Percentiles rank a stretch among this genome's conserved stretches.
Conservation (phyloP, 2,329 filamentous ascomycete genomes). For the Exophiala oligosperma region DNA sequence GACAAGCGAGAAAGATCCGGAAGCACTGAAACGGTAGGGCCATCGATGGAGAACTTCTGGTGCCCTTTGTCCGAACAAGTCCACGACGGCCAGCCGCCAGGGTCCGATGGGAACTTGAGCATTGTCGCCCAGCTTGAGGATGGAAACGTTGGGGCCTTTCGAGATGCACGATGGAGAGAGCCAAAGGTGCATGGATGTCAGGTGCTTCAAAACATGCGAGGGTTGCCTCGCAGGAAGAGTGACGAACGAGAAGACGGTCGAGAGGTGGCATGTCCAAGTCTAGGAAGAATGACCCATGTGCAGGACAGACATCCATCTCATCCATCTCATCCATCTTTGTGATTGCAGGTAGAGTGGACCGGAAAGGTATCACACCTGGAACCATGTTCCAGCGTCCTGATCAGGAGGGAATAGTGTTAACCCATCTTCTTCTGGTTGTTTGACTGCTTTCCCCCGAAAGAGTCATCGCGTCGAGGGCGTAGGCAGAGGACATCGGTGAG, state of each 20-base stretch:
- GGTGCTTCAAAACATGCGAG: not conserved
- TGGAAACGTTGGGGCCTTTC: not conserved
- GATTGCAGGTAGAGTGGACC: not conserved
- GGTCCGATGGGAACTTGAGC: not conserved
- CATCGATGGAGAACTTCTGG: constrained; percentile 1
- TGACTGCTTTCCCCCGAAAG: not conserved
- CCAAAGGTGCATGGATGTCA: not conserved
- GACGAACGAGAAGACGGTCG: not conserved
- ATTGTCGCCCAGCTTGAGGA: not conserved
- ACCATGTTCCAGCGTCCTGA: not conserved
- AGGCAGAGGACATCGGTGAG: not conserved
- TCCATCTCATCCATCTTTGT: not conserved
- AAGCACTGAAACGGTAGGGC: not conserved
- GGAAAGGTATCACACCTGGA: not conserved
- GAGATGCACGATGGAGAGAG: not conserved
- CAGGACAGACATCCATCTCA: not conserved
- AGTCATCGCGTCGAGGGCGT: not conserved
- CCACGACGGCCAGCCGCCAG: not conserved
- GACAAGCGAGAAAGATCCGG: not conserved
- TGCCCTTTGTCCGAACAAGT: not conserved
- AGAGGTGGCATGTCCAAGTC: not conserved
- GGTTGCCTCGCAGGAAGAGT: not conserved
- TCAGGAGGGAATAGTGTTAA: not conserved
- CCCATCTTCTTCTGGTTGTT: not conserved
- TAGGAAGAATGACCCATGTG: not conserved